Conservation (phyloP, 129 eudicot genomes). For the Logfia minima region DNA sequence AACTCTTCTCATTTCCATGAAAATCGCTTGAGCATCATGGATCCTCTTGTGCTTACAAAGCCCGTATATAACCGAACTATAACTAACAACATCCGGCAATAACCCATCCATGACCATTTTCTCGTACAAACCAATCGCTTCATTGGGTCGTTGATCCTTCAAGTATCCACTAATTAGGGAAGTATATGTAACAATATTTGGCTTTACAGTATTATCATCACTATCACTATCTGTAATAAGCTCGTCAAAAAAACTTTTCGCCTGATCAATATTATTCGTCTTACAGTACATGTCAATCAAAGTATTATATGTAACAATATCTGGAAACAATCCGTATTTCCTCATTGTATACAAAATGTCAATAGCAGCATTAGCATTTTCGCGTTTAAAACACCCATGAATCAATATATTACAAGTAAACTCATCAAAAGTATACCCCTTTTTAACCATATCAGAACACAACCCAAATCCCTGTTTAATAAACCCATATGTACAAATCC, state of each 20-base stretch:
- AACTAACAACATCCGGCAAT: slow-evolving; percentile 69
- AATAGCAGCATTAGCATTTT: slow-evolving; percentile 42
- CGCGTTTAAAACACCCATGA: slow-evolving; percentile 53
- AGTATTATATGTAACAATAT: slow-evolving; percentile 73
- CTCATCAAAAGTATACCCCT: slow-evolving; percentile 52
- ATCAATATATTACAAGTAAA: slow-evolving; percentile 80
- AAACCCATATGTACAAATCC: slow-evolving; percentile 57
- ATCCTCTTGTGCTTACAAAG: slow-evolving; percentile 62
- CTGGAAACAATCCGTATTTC: slow-evolving; percentile 46
- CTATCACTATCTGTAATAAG: slow-evolving; percentile 24
- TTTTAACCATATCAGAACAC: slow-evolving; percentile 76
- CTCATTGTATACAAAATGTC: slow-evolving; percentile 47
- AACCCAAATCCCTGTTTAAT: slow-evolving; percentile 66
- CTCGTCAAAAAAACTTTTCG: slow-evolving; percentile 55
- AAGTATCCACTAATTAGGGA: slow-evolving; percentile 52
- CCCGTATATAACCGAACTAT: slow-evolving; percentile 55
- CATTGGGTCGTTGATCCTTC: slow-evolving; percentile 38
- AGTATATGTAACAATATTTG: slow-evolving; percentile 66
- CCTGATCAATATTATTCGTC: slow-evolving; percentile 54
- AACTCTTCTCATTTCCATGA: slow-evolving; percentile 59
- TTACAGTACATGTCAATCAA: slow-evolving; percentile 66
- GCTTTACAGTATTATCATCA: slow-evolving; percentile 29
- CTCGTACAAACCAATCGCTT: slow-evolving; percentile 52
- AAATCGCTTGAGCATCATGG: slow-evolving; percentile 56
- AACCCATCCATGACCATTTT: slow-evolving; percentile 59